Base-by-base conservation (phyloP, 148 eudicot species). In the Gaultheria prostrata region DNA sequence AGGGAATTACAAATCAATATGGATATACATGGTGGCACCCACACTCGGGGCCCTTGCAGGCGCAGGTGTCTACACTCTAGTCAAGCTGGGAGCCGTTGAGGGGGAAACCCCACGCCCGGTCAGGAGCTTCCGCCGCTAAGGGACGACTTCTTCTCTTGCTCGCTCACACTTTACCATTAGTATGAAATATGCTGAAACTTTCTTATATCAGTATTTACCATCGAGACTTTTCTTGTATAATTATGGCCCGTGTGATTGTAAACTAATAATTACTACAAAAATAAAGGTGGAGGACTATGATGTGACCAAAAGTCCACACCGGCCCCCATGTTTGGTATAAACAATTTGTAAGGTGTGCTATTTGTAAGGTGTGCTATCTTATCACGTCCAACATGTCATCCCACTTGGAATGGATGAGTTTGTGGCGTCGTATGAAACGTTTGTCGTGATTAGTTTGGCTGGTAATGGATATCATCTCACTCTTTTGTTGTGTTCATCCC, bases 21-120 rank as follows among this genome's bases (percentile, higher is more conserved):
- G 99, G 99, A 82, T 96, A 54, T 96, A 96, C 88, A 39, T 96
- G 84, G 90, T 96, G 57, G 99, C 99, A 5, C 99, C 99, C 0
- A 91, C 94, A 9, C 89, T 94, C 0, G 99, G 99, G 6, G 99
- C 98, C 20, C 65, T 96, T 4, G 90, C 91, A 1, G 99, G 99
- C 0, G 95, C 99, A 8, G 95, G 90, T 54, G 87, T 93, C 83
- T 96, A 96, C 88, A 93, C 97, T 14, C 84, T 89, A 0, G 97
- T 96, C 24, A 96, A 94, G 88, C 93, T 94, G 26, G 91, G 85
- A 30, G 97, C 85, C 2, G 97, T 90, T 3, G 99, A 96, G 46
- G 92, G 32, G 11, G 93, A 91, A 46, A 79, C 91, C 20, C 89
- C 93, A 35, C 95, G 95, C 72, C 94, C 85, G 24, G 89, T 76